Evolutionary conservation across 352 stramenopile genomes (phyloP).

Genomic region (Pythium myriotylum): DNA sequence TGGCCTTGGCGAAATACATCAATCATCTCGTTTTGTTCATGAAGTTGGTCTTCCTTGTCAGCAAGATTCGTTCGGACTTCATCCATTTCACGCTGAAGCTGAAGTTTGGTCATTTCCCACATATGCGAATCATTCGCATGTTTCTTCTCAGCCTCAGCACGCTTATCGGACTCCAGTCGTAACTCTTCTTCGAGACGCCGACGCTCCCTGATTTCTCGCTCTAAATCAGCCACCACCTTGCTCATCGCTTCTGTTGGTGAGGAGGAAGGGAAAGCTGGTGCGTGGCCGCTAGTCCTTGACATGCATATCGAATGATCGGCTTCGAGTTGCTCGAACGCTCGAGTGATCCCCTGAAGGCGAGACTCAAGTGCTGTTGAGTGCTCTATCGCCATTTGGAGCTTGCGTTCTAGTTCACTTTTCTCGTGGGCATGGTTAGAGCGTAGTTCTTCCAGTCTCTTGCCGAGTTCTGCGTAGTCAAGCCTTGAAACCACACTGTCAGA

Average conservation of each 20-base stretch:
- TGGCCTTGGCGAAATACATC: slow-evolving; percentile 22
- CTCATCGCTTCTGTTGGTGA: slow-evolving; percentile 19
- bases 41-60: slow-evolving; percentile 29
- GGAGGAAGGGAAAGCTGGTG: not conserved
- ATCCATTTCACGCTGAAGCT: slow-evolving; percentile 34
- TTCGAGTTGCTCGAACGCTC: slow-evolving; percentile 59
- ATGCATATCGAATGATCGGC: slow-evolving; percentile 37
- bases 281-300: not conserved
- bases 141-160: slow-evolving; percentile 31
- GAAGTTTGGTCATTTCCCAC: slow-evolving; percentile 38
- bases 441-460: slow-evolving; percentile 2
- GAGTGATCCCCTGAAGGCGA: slow-evolving; percentile 45
- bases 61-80: slow-evolving; percentile 21
- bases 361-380: slow-evolving; percentile 41
- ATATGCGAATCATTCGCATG: slow-evolving; percentile 27
- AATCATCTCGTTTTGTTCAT: slow-evolving; percentile 45
- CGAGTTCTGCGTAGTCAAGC: not conserved
- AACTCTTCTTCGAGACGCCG: slow-evolving; percentile 29
- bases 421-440: slow-evolving; percentile 24
- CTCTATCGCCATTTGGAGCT: slow-evolving; percentile 32
- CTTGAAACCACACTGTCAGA: not conserved
- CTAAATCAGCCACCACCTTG: slow-evolving; percentile 40
- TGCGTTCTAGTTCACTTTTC: slow-evolving; percentile 37
- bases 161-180: slow-evolving; percentile 20
- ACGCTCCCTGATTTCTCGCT: slow-evolving; percentile 30